Evolutionary conservation across 176 grass and related monocot genomes (phyloP).

Genomic region (Zoysia japonica): DNA sequence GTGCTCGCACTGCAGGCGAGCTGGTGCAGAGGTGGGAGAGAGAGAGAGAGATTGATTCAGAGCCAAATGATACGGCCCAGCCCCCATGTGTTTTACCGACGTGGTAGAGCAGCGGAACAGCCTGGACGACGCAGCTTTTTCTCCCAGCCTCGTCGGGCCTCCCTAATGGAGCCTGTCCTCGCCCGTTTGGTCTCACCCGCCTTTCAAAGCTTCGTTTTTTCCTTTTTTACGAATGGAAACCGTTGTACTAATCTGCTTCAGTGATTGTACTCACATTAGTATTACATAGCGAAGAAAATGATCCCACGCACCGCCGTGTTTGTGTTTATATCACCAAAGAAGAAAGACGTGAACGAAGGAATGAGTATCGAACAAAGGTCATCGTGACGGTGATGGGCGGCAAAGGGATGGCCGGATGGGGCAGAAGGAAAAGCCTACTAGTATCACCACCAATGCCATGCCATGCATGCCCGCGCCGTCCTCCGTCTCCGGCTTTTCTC

Average conservation of each 20-base stretch:
- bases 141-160: neutral
- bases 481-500: constrained; percentile 27
- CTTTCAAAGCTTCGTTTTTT: neutral
- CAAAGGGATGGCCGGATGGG: constrained; percentile 25
- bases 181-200: neutral
- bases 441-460: neutral
- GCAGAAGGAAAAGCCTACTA: neutral
- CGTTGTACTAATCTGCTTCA: too few species aligned
- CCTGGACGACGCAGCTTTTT: constrained; percentile 37
- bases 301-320: neutral
- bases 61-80: constrained; percentile 38
- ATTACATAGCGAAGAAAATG: too few species aligned
- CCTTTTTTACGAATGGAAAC: too few species aligned
- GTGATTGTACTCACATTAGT: too few species aligned
- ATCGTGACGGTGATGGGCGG: constrained; percentile 27
- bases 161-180: constrained; percentile 20
- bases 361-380: constrained; percentile 18
- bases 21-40: neutral
- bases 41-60: neutral
- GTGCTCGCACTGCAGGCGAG: neutral
- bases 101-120: constrained; percentile 31
- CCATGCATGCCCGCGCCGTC: constrained; percentile 13
- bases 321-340: neutral
- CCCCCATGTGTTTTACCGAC: constrained; percentile 35
- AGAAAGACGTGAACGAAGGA: neutral